Percentiles rank a stretch among this genome's conserved stretches.
Conservation (phyloP, 805 yeast species). For the Yamadazyma takamatsuzukensis region DNA sequence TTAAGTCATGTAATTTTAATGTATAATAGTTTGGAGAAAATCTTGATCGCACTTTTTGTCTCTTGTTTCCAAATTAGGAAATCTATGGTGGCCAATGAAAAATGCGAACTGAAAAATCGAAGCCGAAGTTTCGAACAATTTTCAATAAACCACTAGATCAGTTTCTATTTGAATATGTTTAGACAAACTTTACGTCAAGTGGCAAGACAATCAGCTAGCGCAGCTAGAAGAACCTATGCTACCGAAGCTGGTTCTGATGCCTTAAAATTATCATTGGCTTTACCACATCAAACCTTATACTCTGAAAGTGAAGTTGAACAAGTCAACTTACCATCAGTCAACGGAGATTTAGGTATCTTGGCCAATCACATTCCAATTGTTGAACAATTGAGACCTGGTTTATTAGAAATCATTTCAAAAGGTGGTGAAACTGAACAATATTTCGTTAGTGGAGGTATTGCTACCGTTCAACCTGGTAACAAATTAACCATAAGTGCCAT, state of each 20-base stretch:
- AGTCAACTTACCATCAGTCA: slow-evolving; percentile 92
- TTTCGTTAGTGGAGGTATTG: slow-evolving; percentile 95
- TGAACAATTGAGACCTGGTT: slow-evolving; percentile 95
- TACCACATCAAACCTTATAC: slow-evolving; percentile 78
- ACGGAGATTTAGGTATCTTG: slow-evolving; percentile 95
- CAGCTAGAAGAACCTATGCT: slow-evolving; percentile 83
- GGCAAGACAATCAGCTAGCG: slow-evolving; percentile 52
- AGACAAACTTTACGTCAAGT: slow-evolving; percentile 62
- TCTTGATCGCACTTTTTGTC: no score
- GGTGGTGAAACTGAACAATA: slow-evolving; percentile 68
- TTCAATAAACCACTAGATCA: no score
- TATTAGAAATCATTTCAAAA: slow-evolving; percentile 84
- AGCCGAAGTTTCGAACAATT: slow-evolving; percentile 11
- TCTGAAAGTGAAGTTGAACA: slow-evolving; percentile 55
- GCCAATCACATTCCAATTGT: slow-evolving; percentile 97
- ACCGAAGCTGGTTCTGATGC: slow-evolving; percentile 70
- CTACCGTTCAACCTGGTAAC: slow-evolving; percentile 93
- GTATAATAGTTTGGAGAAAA: no score
- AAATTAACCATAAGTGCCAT: slow-evolving; percentile 85
- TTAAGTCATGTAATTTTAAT: no score
- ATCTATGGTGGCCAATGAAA: slow-evolving; percentile 16
- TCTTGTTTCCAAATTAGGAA: slow-evolving; percentile 28
- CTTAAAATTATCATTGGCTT: slow-evolving; percentile 82
- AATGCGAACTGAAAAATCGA: slow-evolving; percentile 6
- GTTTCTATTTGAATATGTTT: slow-evolving; percentile 40